Evolutionary conservation across 2,329 filamentous ascomycete genomes (phyloP), one percentile per base, ranked within the genome.

Genomic region (Fusarium caatingaense): DNA sequence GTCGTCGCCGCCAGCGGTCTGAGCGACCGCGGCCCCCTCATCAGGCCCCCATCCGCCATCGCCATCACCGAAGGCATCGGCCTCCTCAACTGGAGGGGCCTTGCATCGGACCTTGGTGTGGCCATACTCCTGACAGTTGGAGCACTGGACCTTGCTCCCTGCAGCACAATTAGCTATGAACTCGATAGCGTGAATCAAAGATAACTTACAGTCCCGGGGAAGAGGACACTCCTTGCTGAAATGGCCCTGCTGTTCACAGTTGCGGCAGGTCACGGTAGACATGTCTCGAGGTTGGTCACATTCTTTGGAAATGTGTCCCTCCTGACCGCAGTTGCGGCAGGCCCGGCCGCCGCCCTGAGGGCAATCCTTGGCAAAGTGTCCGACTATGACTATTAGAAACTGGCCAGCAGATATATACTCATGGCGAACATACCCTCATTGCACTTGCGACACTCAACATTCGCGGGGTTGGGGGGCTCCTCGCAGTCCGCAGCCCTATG

Each of bases 401-500:
- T 18, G 18, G n/a, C 11, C 20, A 47, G 11, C 15, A 8, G 15
- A 18, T 16, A 18, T 6, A 25, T n/a, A 20, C 30, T n/a, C 18
- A n/a, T 5, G 15, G 20, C 16, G 7, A 28, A 79, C 84, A 77
- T 80, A 89, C 88, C 87, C 79, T 89, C 83, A 42, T 83, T 83
- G 74, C 89, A 92, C 77, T 88, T 90, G 72, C 86, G 87, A 76
- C 90, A 92, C 76, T 91, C 88, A 2, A 91, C 85, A 55, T 85
- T 85, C 28, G 84, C 86, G 28, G 88, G 85, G 67, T 87, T 85
- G n/a, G 90, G 87, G 37, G 88, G 88, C 73, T 90, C 87, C 28
- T 85, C 77, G 68, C 86, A 89, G 0, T 88, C 86, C 8, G 80
- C 74, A 23, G 78, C 80, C 61, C 79, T 83, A 74, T 89, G 87